Conservation (phyloP, 2,329 filamentous ascomycete genomes). For the Blastomyces percursus region DNA sequence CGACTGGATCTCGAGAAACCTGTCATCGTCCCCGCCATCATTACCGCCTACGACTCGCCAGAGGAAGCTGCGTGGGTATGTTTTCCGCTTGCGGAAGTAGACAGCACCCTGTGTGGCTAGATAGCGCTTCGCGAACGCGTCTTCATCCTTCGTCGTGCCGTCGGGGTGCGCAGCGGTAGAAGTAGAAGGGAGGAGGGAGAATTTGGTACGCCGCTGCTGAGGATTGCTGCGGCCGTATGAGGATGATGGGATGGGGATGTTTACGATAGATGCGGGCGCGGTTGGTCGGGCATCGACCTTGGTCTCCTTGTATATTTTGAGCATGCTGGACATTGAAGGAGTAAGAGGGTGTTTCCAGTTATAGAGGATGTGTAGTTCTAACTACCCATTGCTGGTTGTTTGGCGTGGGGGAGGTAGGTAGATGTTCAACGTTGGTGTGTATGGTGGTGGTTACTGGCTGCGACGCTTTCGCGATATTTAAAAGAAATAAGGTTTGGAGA, state of each 20-base stretch:
- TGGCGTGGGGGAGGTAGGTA: constrained; percentile 2
- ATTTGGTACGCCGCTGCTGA: constrained; percentile 32
- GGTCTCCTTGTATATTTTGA: constrained; percentile 73
- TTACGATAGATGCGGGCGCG: constrained; percentile 57
- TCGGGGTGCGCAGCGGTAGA: constrained; percentile 32
- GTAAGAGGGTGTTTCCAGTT: constrained; percentile 13
- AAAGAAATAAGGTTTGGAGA: constrained; percentile 1
- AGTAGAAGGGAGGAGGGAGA: constrained; percentile 36
- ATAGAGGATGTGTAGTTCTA: not conserved
- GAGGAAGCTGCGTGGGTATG: constrained; percentile 72
- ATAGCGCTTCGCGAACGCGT: constrained; percentile 59
- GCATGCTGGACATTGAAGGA: constrained; percentile 40
- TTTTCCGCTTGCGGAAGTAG: constrained; percentile 67
- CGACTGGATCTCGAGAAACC: constrained; percentile 68
- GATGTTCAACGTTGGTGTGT: not conserved
- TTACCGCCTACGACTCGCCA: constrained; percentile 81
- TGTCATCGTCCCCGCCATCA: constrained; percentile 22
- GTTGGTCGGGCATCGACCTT: constrained; percentile 69
- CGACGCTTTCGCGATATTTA: constrained; percentile 1
- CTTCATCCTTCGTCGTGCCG: constrained; percentile 47
- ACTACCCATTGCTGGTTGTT: not conserved
- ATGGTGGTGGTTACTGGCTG: not conserved
- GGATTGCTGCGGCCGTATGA: constrained; percentile 37
- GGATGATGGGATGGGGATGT: constrained; percentile 48
- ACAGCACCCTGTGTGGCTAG: constrained; percentile 70